A percentile compares a stretch with the other conserved stretches of the same genome.
These are phyloP conservation scores for Nemania serpens DNA, from an alignment of 2,329 filamentous ascomycete genomes.

Conservation along the genomic window DNA sequence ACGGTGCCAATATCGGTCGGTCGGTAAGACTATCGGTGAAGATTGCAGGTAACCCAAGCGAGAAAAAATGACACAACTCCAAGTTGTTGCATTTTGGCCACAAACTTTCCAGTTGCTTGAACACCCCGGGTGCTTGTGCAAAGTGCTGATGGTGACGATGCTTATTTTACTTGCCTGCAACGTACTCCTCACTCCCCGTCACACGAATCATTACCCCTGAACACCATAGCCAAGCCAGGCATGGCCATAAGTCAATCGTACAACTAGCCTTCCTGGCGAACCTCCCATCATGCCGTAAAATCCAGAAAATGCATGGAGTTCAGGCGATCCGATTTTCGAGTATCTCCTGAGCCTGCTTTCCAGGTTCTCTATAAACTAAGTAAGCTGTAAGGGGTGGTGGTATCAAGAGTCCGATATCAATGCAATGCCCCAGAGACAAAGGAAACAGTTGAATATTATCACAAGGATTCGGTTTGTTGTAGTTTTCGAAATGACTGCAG, in stretches of 20 bases:
- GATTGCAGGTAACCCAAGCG: constrained; percentile 26
- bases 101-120: constrained; percentile 13
- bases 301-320: constrained; percentile 49
- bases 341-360: constrained; percentile 40
- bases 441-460: constrained; percentile 41
- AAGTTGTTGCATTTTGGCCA: constrained; percentile 31
- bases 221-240: constrained; percentile 36
- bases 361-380: constrained; percentile 44
- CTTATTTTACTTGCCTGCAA: constrained; percentile 25
- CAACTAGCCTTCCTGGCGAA: constrained; percentile 33
- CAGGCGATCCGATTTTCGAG: constrained; percentile 48
- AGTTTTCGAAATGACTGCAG: constrained; percentile 11
- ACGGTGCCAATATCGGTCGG: constrained; percentile 36
- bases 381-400: constrained; percentile 37
- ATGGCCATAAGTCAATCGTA: constrained; percentile 39
- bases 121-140: background rate
- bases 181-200: constrained; percentile 20
- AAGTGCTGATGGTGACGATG: constrained; percentile 24
- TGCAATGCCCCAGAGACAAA: constrained; percentile 38
- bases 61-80: constrained; percentile 31
- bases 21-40: constrained; percentile 29
- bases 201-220: constrained; percentile 36
- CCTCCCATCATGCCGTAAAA: constrained; percentile 43
- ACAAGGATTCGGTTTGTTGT: constrained; percentile 34
- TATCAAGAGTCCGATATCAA: constrained; percentile 39